Evolutionary conservation across 805 yeast species (phyloP).

Genomic region (Cyberlindnera lachancei): DNA sequence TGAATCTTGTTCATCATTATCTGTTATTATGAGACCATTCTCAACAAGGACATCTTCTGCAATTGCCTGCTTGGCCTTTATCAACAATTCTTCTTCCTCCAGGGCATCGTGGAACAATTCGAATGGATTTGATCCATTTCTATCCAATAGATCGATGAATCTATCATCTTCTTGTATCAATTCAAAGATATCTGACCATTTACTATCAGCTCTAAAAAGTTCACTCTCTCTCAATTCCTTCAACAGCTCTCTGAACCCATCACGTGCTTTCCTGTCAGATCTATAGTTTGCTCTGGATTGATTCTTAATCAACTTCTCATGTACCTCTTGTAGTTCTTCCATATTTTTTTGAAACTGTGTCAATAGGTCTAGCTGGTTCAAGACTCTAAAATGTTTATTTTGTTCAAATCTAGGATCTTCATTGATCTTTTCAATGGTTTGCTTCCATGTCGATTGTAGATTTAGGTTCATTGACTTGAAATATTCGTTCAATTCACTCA

Average conservation of each 20-base stretch:
- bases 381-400: conserved; percentile 43
- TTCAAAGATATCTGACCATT: conserved; percentile 51
- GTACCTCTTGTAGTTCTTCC: conserved; percentile 22
- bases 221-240: conserved; percentile 25
- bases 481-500: conserved; percentile 44
- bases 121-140: conserved; percentile 69
- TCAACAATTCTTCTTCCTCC: conserved; percentile 49
- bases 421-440: conserved; percentile 9
- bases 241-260: conserved; percentile 44
- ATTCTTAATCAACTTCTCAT: conserved; percentile 16
- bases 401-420: conserved; percentile 49
- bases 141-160: conserved; percentile 59
- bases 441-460: conserved; percentile 15
- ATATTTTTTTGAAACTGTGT: conserved; percentile 36
- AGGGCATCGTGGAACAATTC: conserved; percentile 72
- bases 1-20: conserved; percentile 14
- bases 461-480: conserved; percentile 30
- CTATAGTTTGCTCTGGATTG: conserved; percentile 38
- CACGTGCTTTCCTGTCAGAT: conserved; percentile 60
- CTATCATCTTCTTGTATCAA: conserved; percentile 45
- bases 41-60: conserved; percentile 44
- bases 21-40: conserved; percentile 19
- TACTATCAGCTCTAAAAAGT: conserved; percentile 40
- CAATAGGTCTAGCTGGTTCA: conserved; percentile 56
- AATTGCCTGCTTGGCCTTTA: conserved; percentile 54